These are phyloP conservation scores for Dendrocalamus latiflorus DNA, from an alignment of 202 grass and related monocot species.

Conservation along the genomic window DNA sequence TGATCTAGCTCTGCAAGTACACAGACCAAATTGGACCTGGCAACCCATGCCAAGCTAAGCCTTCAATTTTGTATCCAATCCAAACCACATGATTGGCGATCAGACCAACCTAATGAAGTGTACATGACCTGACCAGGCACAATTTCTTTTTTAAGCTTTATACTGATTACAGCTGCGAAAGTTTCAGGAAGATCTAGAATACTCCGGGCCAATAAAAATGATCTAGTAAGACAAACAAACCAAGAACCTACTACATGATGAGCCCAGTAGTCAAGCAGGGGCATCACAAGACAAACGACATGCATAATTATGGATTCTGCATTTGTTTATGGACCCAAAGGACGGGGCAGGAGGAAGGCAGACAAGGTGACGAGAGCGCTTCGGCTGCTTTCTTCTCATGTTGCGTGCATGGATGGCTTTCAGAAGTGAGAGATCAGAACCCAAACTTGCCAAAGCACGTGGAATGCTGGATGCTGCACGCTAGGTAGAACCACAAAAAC, in stretches of 20 bases:
- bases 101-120: not conserved
- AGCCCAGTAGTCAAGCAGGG: not conserved
- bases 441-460: constrained; percentile 15
- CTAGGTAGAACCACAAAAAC: not conserved
- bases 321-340: constrained; percentile 8
- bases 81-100: not conserved
- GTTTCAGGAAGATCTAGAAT: constrained; percentile 1
- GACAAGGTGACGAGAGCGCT: not conserved
- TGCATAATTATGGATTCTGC: not conserved
- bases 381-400: constrained; percentile 5
- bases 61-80: not conserved
- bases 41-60: not conserved
- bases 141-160: not conserved
- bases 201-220: not conserved
- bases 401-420: constrained; percentile 29
- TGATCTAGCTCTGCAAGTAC: not conserved
- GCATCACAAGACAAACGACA: not conserved
- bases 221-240: not conserved
- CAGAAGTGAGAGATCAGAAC: not conserved
- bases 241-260: not conserved
- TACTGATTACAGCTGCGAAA: not conserved
- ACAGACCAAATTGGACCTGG: not conserved
- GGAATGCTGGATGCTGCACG: not conserved
- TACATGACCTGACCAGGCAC: not conserved
- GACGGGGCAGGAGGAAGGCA: not conserved